Evolutionary conservation across 2,329 filamentous ascomycete genomes (phyloP).

Genomic region (Monosporascus sp.): DNA sequence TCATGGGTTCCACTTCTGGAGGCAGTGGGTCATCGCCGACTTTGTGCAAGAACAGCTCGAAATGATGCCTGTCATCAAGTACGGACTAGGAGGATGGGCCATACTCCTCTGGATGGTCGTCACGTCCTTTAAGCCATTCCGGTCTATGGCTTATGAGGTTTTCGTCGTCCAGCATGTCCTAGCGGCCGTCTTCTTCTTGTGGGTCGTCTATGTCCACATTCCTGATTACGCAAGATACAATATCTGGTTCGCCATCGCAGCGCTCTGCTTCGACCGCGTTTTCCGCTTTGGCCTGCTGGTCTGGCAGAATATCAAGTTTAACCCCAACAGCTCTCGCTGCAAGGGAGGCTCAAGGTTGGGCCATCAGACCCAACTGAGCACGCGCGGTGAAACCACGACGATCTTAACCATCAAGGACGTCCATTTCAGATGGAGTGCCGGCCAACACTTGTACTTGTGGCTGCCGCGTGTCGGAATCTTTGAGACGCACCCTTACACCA

Average conservation of each 20-base stretch:
- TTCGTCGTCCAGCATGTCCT: slow-evolving; percentile 65
- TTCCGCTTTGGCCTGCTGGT: slow-evolving; percentile 43
- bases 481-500: slow-evolving; percentile 58
- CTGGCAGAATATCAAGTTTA: slow-evolving; percentile 48
- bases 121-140: slow-evolving; percentile 57
- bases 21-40: slow-evolving; percentile 55
- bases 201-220: slow-evolving; percentile 58
- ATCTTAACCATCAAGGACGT: slow-evolving; percentile 55
- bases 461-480: slow-evolving; percentile 47
- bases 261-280: slow-evolving; percentile 58
- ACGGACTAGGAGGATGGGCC: slow-evolving; percentile 62
- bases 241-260: slow-evolving; percentile 60
- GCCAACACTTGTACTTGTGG: slow-evolving; percentile 59
- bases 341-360: slow-evolving; percentile 45
- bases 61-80: slow-evolving; percentile 60
- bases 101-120: slow-evolving; percentile 61
- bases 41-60: slow-evolving; percentile 54
- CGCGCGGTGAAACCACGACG: slow-evolving; percentile 47
- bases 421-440: slow-evolving; percentile 53
- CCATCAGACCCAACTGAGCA: slow-evolving; percentile 44
- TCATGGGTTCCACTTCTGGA: slow-evolving; percentile 66
- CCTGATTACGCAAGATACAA: slow-evolving; percentile 55
- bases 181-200: slow-evolving; percentile 57
- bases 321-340: slow-evolving; percentile 36
- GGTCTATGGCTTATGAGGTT: slow-evolving; percentile 62